Conservation (phyloP, 75 land plant genomes). For the Gnetum montanum region DNA sequence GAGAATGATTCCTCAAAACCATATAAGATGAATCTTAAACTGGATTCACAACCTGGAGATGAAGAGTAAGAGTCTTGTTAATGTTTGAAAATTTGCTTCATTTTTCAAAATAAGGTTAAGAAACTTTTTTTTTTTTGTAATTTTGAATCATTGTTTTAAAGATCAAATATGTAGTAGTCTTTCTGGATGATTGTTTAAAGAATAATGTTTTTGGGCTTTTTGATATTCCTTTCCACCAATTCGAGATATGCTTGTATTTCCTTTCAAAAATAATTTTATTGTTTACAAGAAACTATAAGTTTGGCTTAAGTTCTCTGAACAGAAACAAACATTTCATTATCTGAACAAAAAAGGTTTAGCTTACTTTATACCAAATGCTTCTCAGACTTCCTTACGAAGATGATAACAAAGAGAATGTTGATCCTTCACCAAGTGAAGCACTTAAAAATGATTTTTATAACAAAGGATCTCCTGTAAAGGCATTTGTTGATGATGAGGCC, state of each 20-base stretch:
- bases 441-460: conserved; percentile 11
- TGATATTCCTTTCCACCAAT: too few species aligned
- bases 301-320: too few species aligned
- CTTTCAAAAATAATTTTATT: background rate
- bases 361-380: too few species aligned
- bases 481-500: conserved; percentile 91
- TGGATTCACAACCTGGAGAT: conserved; percentile 40
- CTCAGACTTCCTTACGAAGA: conserved; percentile 50
- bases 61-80: conserved; percentile 24
- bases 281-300: too few species aligned
- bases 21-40: conserved; percentile 26
- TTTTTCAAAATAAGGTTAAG: background rate
- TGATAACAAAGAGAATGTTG: conserved; percentile 54
- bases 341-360: background rate
- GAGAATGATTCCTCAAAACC: conserved; percentile 16
- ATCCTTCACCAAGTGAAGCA: conserved; percentile 14
- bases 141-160: background rate
- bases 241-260: background rate
- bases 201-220: too few species aligned
- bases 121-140: background rate
- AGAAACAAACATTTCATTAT: too few species aligned
- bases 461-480: conserved; percentile 49
- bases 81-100: background rate
- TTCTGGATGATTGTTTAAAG: too few species aligned
- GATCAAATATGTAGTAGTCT: too few species aligned